Conservation (phyloP, 2,329 filamentous ascomycete genomes). For the Colletotrichum spinosum region DNA sequence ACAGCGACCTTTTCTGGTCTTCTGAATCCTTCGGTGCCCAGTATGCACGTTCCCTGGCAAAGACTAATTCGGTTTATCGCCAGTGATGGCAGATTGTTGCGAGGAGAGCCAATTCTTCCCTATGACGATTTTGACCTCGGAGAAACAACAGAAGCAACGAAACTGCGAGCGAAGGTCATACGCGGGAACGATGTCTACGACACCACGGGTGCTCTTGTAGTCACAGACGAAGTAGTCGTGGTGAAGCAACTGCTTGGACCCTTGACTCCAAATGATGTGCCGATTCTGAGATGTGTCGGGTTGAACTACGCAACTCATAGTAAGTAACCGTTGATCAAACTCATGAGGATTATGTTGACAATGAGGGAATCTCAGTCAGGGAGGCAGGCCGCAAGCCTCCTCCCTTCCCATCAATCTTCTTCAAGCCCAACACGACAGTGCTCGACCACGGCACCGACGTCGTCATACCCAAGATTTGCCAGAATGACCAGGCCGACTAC, state of each 20-base stretch:
- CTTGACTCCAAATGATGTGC: conserved; percentile 61
- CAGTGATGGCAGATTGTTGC: conserved; percentile 60
- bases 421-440: conserved; percentile 58
- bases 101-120: conserved; percentile 64
- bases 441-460: conserved; percentile 51
- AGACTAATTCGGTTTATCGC: conserved; percentile 66
- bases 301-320: conserved; percentile 71
- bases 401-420: conserved; percentile 62
- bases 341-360: background rate
- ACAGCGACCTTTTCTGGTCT: conserved; percentile 48
- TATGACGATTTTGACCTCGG: conserved; percentile 60
- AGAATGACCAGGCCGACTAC: conserved; percentile 61
- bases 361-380: conserved; percentile 51
- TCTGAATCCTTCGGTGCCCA: conserved; percentile 39
- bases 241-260: conserved; percentile 67
- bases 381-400: conserved; percentile 63
- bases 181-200: conserved; percentile 62
- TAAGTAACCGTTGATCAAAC: conserved; percentile 37
- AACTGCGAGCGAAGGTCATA: conserved; percentile 64
- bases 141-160: conserved; percentile 56
- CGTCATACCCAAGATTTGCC: conserved; percentile 59
- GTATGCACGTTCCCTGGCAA: conserved; percentile 57
- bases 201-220: conserved; percentile 55
- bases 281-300: conserved; percentile 68
- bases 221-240: conserved; percentile 64